Base-by-base conservation (phyloP, 1,284 basidiomycete species). In the Fomitopsis betulina region DNA sequence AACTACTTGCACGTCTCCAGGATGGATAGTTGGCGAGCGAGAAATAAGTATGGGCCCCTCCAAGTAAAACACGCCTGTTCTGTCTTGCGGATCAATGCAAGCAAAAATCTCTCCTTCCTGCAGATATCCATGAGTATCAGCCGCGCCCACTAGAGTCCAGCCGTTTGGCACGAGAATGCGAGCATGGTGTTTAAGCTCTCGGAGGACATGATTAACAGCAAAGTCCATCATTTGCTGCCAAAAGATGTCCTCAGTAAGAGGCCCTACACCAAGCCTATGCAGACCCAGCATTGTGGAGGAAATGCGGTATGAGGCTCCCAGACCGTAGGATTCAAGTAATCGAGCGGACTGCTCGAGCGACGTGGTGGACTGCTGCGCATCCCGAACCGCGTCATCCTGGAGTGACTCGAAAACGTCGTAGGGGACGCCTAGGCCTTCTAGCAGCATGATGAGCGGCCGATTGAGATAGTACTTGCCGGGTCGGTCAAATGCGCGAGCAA, bases 61-160 rank as follows among this genome's bases (percentile, higher is more conserved):
- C 1, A 89, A 71, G 65, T 82, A 87, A 1, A 73, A 69, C 0
- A 68, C 64, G 9, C 55, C 58, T n/a, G 61, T 55, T 17, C 73
- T 74, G 45, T 79, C 72, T 0, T 70, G 62, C 8, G 73, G 70
- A 51, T 78, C 77, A 50, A 84, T 72, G 65, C 82, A 85, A 1
- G 78, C 82, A 63, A 85, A 89, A 4, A 88, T 78, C 62, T 89
- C 75, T 2, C 75, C 76, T 58, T 78, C 76, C 43, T 73, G 32
- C 10, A 88, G 75, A 56, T 74, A 79, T 3, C 72, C 68, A 59
- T 85, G 80, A 0, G 82, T 74, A 65, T 89, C 87, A 2, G 86
- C 85, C 5, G 89, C 79, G 0, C 87, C 88, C 4, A 89, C 86
- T 1, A 90, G 67, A 0, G 84, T 89, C 75, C 80, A 86, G 2